Evolutionary conservation across 441 rosid genomes (phyloP).

Genomic region (Capsella rubella): DNA sequence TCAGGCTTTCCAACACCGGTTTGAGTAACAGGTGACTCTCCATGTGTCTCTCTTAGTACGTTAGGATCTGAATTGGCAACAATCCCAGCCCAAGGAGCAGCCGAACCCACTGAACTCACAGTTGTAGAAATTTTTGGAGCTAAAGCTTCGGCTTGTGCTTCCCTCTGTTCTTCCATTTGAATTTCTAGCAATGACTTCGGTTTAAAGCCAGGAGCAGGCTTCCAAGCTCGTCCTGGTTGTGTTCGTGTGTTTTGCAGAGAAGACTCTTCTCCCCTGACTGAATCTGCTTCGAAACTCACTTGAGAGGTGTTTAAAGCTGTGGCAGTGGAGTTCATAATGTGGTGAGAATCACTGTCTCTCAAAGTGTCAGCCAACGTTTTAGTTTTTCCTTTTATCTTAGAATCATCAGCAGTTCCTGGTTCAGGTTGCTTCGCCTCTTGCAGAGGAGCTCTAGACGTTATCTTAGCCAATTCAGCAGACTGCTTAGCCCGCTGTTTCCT

Average conservation of each 20-base stretch:
- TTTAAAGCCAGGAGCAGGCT: constrained; percentile 98
- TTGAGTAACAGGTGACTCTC: constrained; percentile 51
- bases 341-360: constrained; percentile 49
- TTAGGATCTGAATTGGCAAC: constrained; percentile 64
- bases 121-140: constrained; percentile 62
- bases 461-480: constrained; percentile 69
- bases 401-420: constrained; percentile 48
- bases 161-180: constrained; percentile 93
- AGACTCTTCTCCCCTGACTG: constrained; percentile 50
- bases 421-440: constrained; percentile 61
- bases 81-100: constrained; percentile 79
- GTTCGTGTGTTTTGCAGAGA: constrained; percentile 48
- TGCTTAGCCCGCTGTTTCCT: constrained; percentile 81
- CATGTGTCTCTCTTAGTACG: constrained; percentile 53
- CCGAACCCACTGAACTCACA: constrained; percentile 48
- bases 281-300: constrained; percentile 36
- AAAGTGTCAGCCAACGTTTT: constrained; percentile 44
- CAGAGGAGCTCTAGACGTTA: constrained; percentile 48
- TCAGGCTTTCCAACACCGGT: constrained; percentile 54
- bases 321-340: constrained; percentile 41
- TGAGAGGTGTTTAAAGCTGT: constrained; percentile 29
- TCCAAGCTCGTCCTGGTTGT: constrained; percentile 83
- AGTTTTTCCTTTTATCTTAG: constrained; percentile 43
- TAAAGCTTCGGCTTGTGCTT: constrained; percentile 62
- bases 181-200: constrained; percentile 95